These are phyloP conservation scores for Nothopassalora personata DNA, from an alignment of 2,329 filamentous ascomycete genomes.

Conservation along the genomic window DNA sequence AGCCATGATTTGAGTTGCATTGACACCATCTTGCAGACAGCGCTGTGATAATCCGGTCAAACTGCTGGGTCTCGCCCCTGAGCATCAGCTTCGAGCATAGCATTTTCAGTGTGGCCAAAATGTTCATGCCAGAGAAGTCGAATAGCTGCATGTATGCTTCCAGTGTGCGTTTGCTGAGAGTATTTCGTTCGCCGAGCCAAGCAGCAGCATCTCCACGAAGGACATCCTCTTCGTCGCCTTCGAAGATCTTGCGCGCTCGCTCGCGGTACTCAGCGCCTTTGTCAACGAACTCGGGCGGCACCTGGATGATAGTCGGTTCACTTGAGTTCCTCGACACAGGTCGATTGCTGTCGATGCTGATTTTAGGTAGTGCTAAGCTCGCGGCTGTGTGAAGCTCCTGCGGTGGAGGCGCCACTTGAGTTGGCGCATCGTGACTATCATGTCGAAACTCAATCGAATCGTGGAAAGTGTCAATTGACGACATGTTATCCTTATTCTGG, in stretches of 20 bases:
- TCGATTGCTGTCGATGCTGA: conserved; percentile 45
- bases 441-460: conserved; percentile 2
- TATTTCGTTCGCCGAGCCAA: conserved; percentile 71
- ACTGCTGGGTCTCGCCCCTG: conserved; percentile 90
- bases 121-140: conserved; percentile 75
- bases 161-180: conserved; percentile 50
- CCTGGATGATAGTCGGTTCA: conserved; percentile 17
- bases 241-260: conserved; percentile 76
- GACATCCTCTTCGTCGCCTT: conserved; percentile 77
- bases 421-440: neutral
- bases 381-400: conserved; percentile 16
- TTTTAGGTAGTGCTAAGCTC: conserved; percentile 25
- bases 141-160: conserved; percentile 89
- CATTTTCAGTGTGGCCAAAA: conserved; percentile 70
- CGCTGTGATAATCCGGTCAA: conserved; percentile 86
- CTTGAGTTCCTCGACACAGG: conserved; percentile 35
- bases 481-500: conserved; percentile 5
- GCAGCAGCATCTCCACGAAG: conserved; percentile 74
- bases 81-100: conserved; percentile 78
- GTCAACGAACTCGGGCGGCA: conserved; percentile 20
- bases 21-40: conserved; percentile 88
- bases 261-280: conserved; percentile 60
- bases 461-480: conserved; percentile 7
- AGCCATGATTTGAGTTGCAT: conserved; percentile 88
- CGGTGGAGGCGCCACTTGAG: conserved; percentile 4